Conservation (phyloP, 768 basidiomycete genomes). For the Boletus fagicola region DNA sequence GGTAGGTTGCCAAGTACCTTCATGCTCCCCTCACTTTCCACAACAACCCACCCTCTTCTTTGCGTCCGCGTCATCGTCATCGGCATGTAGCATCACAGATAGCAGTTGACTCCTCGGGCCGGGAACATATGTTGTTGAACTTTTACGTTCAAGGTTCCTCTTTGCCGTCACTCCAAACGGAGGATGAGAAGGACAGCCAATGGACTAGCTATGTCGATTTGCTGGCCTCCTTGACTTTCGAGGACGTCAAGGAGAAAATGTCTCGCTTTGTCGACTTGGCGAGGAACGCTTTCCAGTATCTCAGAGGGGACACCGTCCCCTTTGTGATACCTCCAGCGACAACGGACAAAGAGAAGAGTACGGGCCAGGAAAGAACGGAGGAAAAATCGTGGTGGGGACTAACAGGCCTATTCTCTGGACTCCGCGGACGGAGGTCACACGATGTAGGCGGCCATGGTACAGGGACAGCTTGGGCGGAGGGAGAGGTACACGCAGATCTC, state of each 20-base stretch:
- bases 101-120: constrained; percentile 66
- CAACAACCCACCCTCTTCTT: constrained; percentile 74
- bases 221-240: constrained; percentile 53
- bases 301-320: constrained; percentile 60
- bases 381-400: constrained; percentile 49
- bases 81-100: constrained; percentile 79
- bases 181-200: constrained; percentile 27
- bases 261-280: constrained; percentile 46
- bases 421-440: constrained; percentile 44
- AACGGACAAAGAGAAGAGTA: constrained; percentile 29
- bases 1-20: constrained; percentile 67
- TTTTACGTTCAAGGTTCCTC: constrained; percentile 73
- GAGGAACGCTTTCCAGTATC: constrained; percentile 63
- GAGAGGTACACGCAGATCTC: constrained; percentile 79
- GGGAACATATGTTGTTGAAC: constrained; percentile 81
- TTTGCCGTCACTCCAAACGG: constrained; percentile 21
- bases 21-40: constrained; percentile 70
- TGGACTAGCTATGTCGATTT: constrained; percentile 41
- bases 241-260: constrained; percentile 50
- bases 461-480: constrained; percentile 59
- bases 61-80: constrained; percentile 78
- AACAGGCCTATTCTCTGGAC: constrained; percentile 66
- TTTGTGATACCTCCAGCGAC: constrained; percentile 32
- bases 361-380: constrained; percentile 31
- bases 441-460: constrained; percentile 33